Evolutionary conservation across 1,284 basidiomycete genomes (phyloP).

Genomic region (Ceratobasidium sp.): DNA sequence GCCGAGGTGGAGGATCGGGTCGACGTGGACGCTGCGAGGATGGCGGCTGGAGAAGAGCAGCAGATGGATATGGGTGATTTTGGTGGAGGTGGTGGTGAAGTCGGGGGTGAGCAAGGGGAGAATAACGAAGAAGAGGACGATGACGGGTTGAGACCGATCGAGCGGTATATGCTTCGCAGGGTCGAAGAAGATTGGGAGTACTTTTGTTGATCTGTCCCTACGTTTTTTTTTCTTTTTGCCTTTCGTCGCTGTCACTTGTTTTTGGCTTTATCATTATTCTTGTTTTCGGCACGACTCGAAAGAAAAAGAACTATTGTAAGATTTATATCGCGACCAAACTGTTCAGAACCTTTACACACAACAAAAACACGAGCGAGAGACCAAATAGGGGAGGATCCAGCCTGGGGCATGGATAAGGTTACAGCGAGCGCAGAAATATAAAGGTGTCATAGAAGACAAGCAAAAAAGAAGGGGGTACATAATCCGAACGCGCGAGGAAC

Average conservation of each 20-base stretch:
- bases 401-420: conserved; percentile 4
- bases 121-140: conserved; percentile 53
- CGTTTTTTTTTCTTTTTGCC: neutral
- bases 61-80: conserved; percentile 85
- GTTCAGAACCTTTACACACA: conserved; percentile 8
- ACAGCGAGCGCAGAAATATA: neutral
- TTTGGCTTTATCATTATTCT: conserved; percentile 46
- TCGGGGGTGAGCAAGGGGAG: conserved; percentile 51
- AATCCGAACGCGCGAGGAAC: neutral
- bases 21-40: conserved; percentile 82
- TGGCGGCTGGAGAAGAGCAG: conserved; percentile 84
- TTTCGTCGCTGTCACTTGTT: neutral
- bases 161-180: conserved; percentile 89
- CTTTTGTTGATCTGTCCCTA: conserved; percentile 62
- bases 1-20: conserved; percentile 90
- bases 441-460: neutral
- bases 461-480: neutral
- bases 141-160: conserved; percentile 65
- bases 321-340: conserved; percentile 2
- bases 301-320: conserved; percentile 12
- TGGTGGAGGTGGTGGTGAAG: conserved; percentile 59
- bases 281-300: conserved; percentile 25
- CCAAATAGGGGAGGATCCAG: conserved; percentile 20
- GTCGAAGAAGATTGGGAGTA: conserved; percentile 82
- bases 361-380: neutral